Conservation (phyloP, 352 stramenopile genomes). For the Elongisporangium senticosum region DNA sequence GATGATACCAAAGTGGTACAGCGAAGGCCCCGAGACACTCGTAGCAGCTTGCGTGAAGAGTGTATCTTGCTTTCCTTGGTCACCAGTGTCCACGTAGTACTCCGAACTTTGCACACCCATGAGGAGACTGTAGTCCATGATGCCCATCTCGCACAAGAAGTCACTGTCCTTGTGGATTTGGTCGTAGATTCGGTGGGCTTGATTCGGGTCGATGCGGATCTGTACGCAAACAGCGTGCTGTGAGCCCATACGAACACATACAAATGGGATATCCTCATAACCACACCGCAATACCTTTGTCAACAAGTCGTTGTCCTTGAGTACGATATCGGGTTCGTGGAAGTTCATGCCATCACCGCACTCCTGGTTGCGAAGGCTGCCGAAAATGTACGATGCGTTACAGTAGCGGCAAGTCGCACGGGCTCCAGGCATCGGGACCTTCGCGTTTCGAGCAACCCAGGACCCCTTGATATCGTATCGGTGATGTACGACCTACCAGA, state of each 20-base stretch:
- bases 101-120: slow-evolving; percentile 88
- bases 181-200: slow-evolving; percentile 82
- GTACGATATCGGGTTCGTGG: slow-evolving; percentile 84
- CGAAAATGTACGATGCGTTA: slow-evolving; percentile 84
- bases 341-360: slow-evolving; percentile 84
- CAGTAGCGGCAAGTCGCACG: slow-evolving; percentile 84
- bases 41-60: slow-evolving; percentile 80
- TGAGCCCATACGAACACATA: not conserved
- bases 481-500: slow-evolving; percentile 61
- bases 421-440: slow-evolving; percentile 71
- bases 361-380: slow-evolving; percentile 79
- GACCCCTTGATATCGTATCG: slow-evolving; percentile 91
- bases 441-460: slow-evolving; percentile 85
- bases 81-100: slow-evolving; percentile 81
- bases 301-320: slow-evolving; percentile 89
- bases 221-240: slow-evolving; percentile 8
- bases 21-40: slow-evolving; percentile 78
- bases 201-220: slow-evolving; percentile 73
- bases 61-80: slow-evolving; percentile 49
- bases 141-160: slow-evolving; percentile 85
- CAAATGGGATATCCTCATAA: not conserved
- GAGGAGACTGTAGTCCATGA: slow-evolving; percentile 92
- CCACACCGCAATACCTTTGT: slow-evolving; percentile 47
- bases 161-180: slow-evolving; percentile 86
- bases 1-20: slow-evolving; percentile 92